Evolutionary conservation across 208 protist species (phyloP), one percentile per base, ranked within the genome.

Genomic region (Phytomonas serpens): DNA sequence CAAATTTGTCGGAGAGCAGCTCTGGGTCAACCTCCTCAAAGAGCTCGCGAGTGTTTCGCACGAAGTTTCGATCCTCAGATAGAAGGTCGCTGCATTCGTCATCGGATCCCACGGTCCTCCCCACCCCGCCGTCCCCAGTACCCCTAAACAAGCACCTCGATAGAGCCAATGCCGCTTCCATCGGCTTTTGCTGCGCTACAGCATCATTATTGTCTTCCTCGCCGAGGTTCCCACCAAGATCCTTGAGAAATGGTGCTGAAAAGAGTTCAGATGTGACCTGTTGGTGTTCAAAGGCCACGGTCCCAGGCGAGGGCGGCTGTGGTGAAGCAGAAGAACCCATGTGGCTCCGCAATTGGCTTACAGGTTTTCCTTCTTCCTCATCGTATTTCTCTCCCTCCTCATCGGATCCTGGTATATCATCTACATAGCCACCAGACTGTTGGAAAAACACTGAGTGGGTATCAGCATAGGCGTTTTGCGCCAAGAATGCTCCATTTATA

Each of bases 21-120:
- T 86, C 79, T 11, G 71, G 65, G 67, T 93, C 87, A 23, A 91
- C 87, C 29, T 93, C 83, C 16, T 83, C 78, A 74, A 96, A 90
- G 42, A 96, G 75, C 31, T 87, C 77, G 9, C 82, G 77, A 27
- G 87, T 87, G 72, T 80, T 77, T 34, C 77, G 69, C 9, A 93
- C 75, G 74, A 96, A 93, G 30, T 87, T 80, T 0, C 73, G 69
- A 72, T 93, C 90, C 13, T 68, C 75, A 4, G 67, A 52, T 23
- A 77, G 73, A 51, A 83, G 63, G 61, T 64, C 19, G 61, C 61
- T n/a, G 61, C 61, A 13, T 2, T 64, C 61, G 61, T 64, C 61
- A n/a, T 64, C 32, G 61, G 14, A 64, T 13, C 19, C 61, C 14
- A 34, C 61, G 19, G 29, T 64, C 7, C 32, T 16, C 14, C 40